A percentile compares a stretch with the other conserved stretches of the same genome.
Conservation (phyloP, 176 grass and related monocot species). For the Eremochloa ophiuroides region DNA sequence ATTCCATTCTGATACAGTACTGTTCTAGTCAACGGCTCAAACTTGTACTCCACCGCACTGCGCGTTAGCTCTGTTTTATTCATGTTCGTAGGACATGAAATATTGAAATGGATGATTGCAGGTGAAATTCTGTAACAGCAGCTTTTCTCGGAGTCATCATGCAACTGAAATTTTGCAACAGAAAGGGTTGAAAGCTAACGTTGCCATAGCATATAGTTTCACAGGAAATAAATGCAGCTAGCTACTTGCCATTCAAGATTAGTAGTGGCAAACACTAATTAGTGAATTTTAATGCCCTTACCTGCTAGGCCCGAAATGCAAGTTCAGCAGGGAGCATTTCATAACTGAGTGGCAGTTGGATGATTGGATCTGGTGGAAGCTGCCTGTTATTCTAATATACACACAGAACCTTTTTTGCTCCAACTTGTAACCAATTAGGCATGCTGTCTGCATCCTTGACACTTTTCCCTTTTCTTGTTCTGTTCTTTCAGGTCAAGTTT, state of each 20-base stretch:
- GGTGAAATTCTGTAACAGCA: not conserved
- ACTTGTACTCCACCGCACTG: not conserved
- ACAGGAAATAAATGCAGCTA: conserved; percentile 6
- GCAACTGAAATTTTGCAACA: not conserved
- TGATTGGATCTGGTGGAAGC: not conserved
- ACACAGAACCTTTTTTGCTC: not conserved
- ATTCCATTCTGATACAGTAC: not conserved
- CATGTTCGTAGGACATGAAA: not conserved
- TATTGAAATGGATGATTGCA: not conserved
- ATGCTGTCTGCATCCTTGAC: not conserved
- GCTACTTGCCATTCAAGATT: not conserved
- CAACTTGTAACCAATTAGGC: not conserved
- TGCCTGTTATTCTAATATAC: not conserved
- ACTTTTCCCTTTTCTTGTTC: not conserved
- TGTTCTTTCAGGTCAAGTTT: conserved; percentile 57
- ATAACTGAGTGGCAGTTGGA: conserved; percentile 8
- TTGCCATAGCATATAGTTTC: not conserved
- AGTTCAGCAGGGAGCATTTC: not conserved
- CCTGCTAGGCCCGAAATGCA: not conserved
- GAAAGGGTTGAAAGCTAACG: not conserved
- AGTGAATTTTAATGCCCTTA: not conserved
- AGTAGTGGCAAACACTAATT: not conserved
- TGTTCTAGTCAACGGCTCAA: not conserved
- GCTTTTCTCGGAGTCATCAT: not conserved
- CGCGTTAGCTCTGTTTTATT: not conserved